Base-by-base conservation (phyloP, 768 basidiomycete genomes). In the Panus rudis region DNA sequence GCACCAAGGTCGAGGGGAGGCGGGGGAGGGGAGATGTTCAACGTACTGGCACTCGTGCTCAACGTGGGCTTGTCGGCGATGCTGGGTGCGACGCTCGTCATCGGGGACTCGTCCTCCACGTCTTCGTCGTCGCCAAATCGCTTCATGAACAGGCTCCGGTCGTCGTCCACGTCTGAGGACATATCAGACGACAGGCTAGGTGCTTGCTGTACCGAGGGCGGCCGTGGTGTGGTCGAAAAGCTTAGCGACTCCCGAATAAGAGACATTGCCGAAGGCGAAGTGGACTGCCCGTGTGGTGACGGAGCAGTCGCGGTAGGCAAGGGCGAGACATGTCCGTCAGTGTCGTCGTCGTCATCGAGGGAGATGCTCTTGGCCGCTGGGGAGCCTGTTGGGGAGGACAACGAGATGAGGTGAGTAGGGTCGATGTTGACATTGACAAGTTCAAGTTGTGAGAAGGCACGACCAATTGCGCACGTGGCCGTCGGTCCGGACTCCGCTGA, bases 351-450 rank as follows among this genome's bases (percentile, higher is more conserved):
- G 19, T 38, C 48, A 30, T 45, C 45, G 27, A 28, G 62, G 41
- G 19, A 46, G 24, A 39, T 25, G 26, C 16, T 17, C 7, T 35
- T 35, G 16, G 48, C 37, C 16, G 73, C 66, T 4, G 72, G 73
- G 6, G 85, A 86, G 37, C 46, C 59, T 12, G 76, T 60, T 2
- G 82, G 73, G 3, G 84, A 85, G 23, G 78, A 79, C 31, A 89
- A 76, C 19, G 84, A 74, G 39, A 89, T 83, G 1, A n/a, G n/a
- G n/a, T n/a, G n/a, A n/a, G n/a, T n/a, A n/a, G n/a, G n/a, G n/a
- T n/a, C n/a, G n/a, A n/a, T n/a, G n/a, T n/a, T n/a, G n/a, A n/a
- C n/a, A n/a, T n/a, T n/a, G n/a, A n/a, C n/a, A n/a, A n/a, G n/a
- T n/a, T n/a, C n/a, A n/a, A n/a, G n/a, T n/a, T n/a, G n/a, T n/a